Percentiles rank a stretch among this genome's conserved stretches.
These are phyloP conservation scores for Alternaria incomplexa DNA, from an alignment of 2,329 filamentous ascomycete genomes.

Conservation along the genomic window DNA sequence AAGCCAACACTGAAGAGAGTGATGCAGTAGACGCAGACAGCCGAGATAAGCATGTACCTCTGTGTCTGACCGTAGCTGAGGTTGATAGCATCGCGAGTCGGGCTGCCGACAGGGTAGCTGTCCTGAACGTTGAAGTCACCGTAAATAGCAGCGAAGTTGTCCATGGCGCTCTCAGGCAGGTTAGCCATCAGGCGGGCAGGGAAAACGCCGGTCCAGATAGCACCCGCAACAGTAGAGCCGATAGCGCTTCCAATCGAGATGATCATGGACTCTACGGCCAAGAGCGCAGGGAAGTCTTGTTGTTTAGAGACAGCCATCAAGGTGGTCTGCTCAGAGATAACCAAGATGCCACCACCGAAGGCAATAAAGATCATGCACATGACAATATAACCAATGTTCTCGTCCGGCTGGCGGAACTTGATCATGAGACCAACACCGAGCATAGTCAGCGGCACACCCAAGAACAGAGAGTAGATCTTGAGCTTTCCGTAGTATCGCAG, in stretches of 20 bases:
- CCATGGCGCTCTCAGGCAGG: slow-evolving; percentile 55
- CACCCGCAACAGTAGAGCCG: slow-evolving; percentile 62
- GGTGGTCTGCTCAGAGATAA: slow-evolving; percentile 43
- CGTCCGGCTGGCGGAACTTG: slow-evolving; percentile 45
- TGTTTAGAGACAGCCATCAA: slow-evolving; percentile 44
- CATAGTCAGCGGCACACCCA: slow-evolving; percentile 40
- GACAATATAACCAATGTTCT: slow-evolving; percentile 43
- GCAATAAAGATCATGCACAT: slow-evolving; percentile 47
- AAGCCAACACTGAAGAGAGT: slow-evolving; percentile 31
- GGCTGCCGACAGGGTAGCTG: slow-evolving; percentile 58
- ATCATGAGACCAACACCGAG: slow-evolving; percentile 48
- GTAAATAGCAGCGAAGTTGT: slow-evolving; percentile 53
- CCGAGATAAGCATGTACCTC: slow-evolving; percentile 47
- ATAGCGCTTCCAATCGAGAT: slow-evolving; percentile 60
- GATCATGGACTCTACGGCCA: slow-evolving; percentile 63
- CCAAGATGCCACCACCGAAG: slow-evolving; percentile 42
- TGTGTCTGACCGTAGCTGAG: slow-evolving; percentile 46
- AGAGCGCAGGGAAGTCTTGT: slow-evolving; percentile 40
- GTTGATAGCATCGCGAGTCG: slow-evolving; percentile 54
- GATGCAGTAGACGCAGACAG: slow-evolving; percentile 35
- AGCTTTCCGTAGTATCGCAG: slow-evolving; percentile 41
- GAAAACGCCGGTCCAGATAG: slow-evolving; percentile 69
- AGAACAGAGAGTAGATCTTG: slow-evolving; percentile 37
- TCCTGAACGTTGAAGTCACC: slow-evolving; percentile 61
- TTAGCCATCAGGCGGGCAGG: slow-evolving; percentile 53